Evolutionary conservation across 441 rosid species (phyloP).

Genomic region (Syzygium syzygioides): DNA sequence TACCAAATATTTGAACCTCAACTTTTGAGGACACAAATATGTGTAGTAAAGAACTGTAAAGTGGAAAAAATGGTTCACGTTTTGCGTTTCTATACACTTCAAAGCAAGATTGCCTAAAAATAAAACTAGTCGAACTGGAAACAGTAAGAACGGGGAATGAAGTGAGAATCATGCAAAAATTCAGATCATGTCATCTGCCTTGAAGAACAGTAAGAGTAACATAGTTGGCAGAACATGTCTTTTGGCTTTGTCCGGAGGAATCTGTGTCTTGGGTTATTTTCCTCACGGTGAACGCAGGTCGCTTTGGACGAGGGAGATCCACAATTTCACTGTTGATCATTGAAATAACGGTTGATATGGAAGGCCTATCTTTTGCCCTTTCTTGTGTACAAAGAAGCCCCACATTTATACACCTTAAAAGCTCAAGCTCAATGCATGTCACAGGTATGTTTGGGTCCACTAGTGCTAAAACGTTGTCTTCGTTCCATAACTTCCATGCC

Average conservation of each 20-base stretch:
- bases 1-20: background rate
- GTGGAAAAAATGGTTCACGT: background rate
- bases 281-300: constrained; percentile 4
- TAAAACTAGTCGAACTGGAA: background rate
- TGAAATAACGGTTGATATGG: constrained; percentile 25
- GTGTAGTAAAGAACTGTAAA: background rate
- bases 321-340: constrained; percentile 56
- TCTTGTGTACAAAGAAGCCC: constrained; percentile 61
- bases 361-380: constrained; percentile 43
- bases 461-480: constrained; percentile 20
- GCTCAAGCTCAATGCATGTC: constrained; percentile 11
- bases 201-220: constrained; percentile 10
- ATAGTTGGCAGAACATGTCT: constrained; percentile 1
- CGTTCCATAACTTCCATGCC: constrained; percentile 70
- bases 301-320: too few relatives aligned
- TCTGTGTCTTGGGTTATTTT: background rate
- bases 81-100: background rate
- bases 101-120: background rate
- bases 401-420: constrained; percentile 39
- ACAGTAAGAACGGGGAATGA: background rate
- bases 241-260: background rate
- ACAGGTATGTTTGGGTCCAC: constrained; percentile 21
- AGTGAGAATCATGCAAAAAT: background rate
- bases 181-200: constrained; percentile 5
- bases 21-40: background rate